Evolutionary conservation across 768 basidiomycete species (phyloP).

Genomic region (Boletus rufocinnamomeus): DNA sequence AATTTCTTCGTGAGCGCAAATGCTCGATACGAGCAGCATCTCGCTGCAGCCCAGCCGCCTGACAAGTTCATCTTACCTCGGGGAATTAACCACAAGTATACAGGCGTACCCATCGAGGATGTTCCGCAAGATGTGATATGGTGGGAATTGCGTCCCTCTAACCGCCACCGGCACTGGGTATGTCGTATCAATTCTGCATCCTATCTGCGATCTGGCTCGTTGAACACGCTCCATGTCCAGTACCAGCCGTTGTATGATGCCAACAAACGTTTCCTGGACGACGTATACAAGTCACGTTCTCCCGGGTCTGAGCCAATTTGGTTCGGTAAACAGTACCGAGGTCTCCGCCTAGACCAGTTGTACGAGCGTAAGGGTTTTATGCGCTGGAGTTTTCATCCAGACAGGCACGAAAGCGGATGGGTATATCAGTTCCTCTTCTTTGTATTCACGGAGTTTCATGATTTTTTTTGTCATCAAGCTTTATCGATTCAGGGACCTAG

Average conservation of each 20-base stretch:
- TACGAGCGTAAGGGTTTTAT: conserved; percentile 8
- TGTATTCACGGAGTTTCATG: not conserved
- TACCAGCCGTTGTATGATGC: conserved; percentile 18
- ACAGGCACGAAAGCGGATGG: not conserved
- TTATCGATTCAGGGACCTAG: conserved; percentile 10
- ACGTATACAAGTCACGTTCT: conserved; percentile 16
- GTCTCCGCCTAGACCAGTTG: conserved; percentile 17
- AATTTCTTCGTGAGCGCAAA: conserved; percentile 3
- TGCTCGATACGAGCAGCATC: conserved; percentile 13
- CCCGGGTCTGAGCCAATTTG: conserved; percentile 27
- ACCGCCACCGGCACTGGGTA: conserved; percentile 8
- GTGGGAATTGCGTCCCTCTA: conserved; percentile 11
- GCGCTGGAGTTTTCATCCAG: conserved; percentile 13
- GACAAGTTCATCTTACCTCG: conserved; percentile 11
- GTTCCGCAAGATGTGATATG: conserved; percentile 21
- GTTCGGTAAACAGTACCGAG: conserved; percentile 22
- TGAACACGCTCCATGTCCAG: conserved; percentile 1
- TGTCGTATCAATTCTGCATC: not conserved
- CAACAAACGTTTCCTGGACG: conserved; percentile 17
- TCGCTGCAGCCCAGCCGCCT: conserved; percentile 3
- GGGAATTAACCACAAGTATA: not conserved
- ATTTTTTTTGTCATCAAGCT: not conserved
- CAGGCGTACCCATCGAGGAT: conserved; percentile 10
- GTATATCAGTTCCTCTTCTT: conserved; percentile 5
- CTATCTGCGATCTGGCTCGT: not conserved